Conservation (phyloP, 352 stramenopile species). For the Phytophthora brassicae region DNA sequence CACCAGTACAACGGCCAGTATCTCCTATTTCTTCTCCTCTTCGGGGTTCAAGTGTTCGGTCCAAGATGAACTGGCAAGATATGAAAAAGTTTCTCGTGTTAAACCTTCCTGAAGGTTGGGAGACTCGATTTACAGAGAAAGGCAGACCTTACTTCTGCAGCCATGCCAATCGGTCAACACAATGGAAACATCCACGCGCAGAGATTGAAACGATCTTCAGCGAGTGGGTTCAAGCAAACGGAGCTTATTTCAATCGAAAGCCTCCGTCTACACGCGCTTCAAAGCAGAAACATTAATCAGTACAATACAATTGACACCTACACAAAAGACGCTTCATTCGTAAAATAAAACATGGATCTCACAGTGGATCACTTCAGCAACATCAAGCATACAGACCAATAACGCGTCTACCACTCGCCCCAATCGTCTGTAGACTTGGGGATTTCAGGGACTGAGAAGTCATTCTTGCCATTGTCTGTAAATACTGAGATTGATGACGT, state of each 20-base stretch:
- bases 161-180: slow-evolving; percentile 74
- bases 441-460: slow-evolving; percentile 18
- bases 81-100: slow-evolving; percentile 73
- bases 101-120: slow-evolving; percentile 78
- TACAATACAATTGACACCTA: not conserved
- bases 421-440: slow-evolving; percentile 50
- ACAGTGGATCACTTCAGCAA: slow-evolving; percentile 8
- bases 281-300: slow-evolving; percentile 11
- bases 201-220: slow-evolving; percentile 77
- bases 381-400: slow-evolving; percentile 19
- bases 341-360: slow-evolving; percentile 11
- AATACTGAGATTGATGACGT: slow-evolving; percentile 48
- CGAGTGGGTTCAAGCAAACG: slow-evolving; percentile 78
- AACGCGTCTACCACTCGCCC: slow-evolving; percentile 58
- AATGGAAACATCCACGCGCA: slow-evolving; percentile 81
- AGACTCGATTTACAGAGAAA: slow-evolving; percentile 80
- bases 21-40: slow-evolving; percentile 35
- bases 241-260: slow-evolving; percentile 44
- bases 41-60: slow-evolving; percentile 8
- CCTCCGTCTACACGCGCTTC: slow-evolving; percentile 15
- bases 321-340: slow-evolving; percentile 19
- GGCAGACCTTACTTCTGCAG: slow-evolving; percentile 85
- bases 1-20: slow-evolving; percentile 13
- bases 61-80: slow-evolving; percentile 72
- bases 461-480: slow-evolving; percentile 43